Percentiles rank a stretch among this genome's conserved stretches.
Conservation (phyloP, 2,329 filamentous ascomycete genomes). For the Septoria petroselini region DNA sequence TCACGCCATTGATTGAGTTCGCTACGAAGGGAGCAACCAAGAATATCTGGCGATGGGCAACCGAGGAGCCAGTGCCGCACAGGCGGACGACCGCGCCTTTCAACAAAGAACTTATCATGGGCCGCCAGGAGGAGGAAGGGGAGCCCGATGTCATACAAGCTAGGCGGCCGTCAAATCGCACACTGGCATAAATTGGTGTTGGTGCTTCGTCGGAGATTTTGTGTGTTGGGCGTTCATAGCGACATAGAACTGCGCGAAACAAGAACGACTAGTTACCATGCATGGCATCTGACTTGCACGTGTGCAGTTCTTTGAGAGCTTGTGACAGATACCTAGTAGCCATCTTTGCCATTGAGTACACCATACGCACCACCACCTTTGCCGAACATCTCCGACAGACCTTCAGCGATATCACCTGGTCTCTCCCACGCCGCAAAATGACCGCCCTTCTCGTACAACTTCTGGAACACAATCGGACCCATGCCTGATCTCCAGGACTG, state of each 20-base stretch:
- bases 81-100: constrained; percentile 29
- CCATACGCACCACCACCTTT: constrained; percentile 22
- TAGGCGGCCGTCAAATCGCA: neutral
- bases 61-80: constrained; percentile 28
- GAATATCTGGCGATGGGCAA: constrained; percentile 32
- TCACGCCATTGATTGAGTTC: constrained; percentile 27
- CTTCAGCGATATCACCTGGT: constrained; percentile 17
- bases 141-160: constrained; percentile 12
- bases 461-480: constrained; percentile 58
- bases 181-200: neutral
- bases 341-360: constrained; percentile 16
- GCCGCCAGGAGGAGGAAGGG: constrained; percentile 14
- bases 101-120: constrained; percentile 26
- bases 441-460: constrained; percentile 49
- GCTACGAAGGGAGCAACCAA: constrained; percentile 25
- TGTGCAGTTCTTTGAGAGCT: too few species aligned
- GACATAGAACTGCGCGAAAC: too few species aligned
- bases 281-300: too few species aligned
- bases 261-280: too few species aligned
- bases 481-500: constrained; percentile 53
- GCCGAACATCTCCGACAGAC: constrained; percentile 22
- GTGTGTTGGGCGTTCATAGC: neutral
- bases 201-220: neutral
- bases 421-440: constrained; percentile 57
- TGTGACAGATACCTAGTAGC: neutral